Base-by-base conservation (phyloP, 2,329 filamentous ascomycete species). In the Hypoxylon sp. region DNA sequence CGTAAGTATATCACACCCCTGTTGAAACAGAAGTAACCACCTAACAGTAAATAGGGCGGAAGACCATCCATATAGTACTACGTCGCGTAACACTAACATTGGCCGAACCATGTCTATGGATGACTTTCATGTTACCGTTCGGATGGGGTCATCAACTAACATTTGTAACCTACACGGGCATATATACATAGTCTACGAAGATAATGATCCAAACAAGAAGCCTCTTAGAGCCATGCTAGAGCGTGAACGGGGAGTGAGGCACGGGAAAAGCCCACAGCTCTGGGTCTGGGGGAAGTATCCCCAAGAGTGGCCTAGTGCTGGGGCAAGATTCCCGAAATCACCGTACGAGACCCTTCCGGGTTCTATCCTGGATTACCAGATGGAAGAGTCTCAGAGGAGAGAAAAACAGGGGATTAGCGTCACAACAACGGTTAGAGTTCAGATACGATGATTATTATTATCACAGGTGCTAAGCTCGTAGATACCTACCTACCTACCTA, bases 51-150 rank as follows among this genome's bases (percentile, higher is more conserved):
- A 32, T 19, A 62, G 59, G 17, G 19, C 47, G 1, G 43, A 46
- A 15, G 48, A 15, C 1, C 61, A 64, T 30, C 13, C 10, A 2
- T 39, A 6, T 20, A 57, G 52, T 13, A 64, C 61, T 5, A n/a
- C n/a, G n/a, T n/a, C n/a, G n/a, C n/a, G 43, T 30, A 6, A 17
- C 20, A 20, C 19, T 6, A 10, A 6, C 4, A 26, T 11, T 8
- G 6, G 11, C 6, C 26, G 59, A 46, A 37, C 49, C 8, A 28
- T 44, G 15, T 56, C 32, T 3, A 8, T 6, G 8, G 63, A 66
- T 51, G 63, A 66, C n/a, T 37, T 26, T 39, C 63, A 66, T n/a
- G 19, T 66, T 22, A 66, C 63, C 28, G 6, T 66, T 6, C 24
- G 63, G 22, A 56, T 66, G 51, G 63, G 63, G 5, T 26, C 19